phyloP scores from a whole-genome alignment of 176 grass and related monocot genomes.

The Carex parvula region DNA sequence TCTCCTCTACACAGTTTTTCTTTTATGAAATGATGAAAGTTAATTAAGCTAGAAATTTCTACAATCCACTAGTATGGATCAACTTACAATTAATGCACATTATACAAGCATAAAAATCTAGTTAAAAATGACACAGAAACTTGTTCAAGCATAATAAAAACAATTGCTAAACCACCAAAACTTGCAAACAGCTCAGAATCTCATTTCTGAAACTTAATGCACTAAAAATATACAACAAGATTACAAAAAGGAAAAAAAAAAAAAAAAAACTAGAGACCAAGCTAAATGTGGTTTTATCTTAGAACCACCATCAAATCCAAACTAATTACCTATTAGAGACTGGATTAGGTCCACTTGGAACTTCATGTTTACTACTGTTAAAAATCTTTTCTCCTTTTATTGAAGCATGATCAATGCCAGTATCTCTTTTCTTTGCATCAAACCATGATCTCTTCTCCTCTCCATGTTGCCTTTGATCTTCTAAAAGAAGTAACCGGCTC shows the following conservation, averaged over 20 bases:
- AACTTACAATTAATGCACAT: background rate
- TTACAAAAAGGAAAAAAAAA: background rate
- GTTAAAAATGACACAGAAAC: background rate
- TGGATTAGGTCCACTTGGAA: conserved; percentile 31
- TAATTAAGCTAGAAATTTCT: background rate
- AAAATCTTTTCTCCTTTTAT: conserved; percentile 15
- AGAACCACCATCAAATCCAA: background rate
- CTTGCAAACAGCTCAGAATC: conserved; percentile 24
- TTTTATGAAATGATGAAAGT: background rate
- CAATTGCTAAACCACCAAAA: background rate
- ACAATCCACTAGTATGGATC: background rate
- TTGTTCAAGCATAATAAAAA: background rate
- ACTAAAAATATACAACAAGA: conserved; percentile 25
- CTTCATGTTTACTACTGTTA: conserved; percentile 27
- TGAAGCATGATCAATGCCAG: background rate
- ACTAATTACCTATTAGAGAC: conserved; percentile 27
- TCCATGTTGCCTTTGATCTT: background rate
- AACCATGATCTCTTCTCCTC: conserved; percentile 6
- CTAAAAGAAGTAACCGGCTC: background rate
- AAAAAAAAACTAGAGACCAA: background rate
- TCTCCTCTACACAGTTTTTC: background rate
- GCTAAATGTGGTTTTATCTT: background rate
- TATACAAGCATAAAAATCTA: background rate
- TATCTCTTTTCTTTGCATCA: background rate
- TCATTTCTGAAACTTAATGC: background rate